Evolutionary conservation across 164 flowering plant genomes (phyloP), one percentile per base, ranked within the genome.

Genomic region (Houttuynia cordata): DNA sequence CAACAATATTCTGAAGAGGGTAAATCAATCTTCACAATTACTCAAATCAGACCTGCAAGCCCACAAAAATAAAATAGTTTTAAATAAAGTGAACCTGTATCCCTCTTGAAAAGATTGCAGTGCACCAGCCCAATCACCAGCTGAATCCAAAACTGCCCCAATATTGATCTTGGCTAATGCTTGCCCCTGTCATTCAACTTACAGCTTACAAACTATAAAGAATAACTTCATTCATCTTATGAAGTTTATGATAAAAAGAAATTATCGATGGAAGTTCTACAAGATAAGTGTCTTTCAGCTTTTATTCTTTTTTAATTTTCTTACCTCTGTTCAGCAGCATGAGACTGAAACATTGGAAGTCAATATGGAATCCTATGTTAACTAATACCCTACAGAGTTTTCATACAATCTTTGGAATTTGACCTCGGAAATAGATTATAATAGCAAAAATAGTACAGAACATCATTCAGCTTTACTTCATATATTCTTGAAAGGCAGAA

Each of bases 21-120:
- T 20, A 22, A 23, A 53, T 19, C 0, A 53, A 8, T 20, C 56
- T 18, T n/a, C n/a, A 53, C 56, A 20, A 20, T 53, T 53, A 23
- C 3, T 20, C 22, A 22, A 53, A 53, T 8, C 20, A 12, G 13
- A 17, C 17, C 49, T 45, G 5, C 49, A 45, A 17, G 3, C 13
- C 8, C 49, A 8, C 17, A 45, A 45, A 45, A 45, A 12, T 45
- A 10, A 10, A 45, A 45, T 17, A 45, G 49, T 45, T 45, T 41
- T 10, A 45, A 40, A 6, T 40, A 54, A 3, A 25, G 21, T 24
- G 58, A 45, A 74, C 99, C 85, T 87, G 77, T 91, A 79, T 21
- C 91, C 94, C 70, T 86, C 96, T 69, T 83, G 73, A 78, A 78
- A 91, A 68, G 93, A 82, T 55, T 79, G 66, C n/a, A 86, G 68